These are phyloP conservation scores for Acidomyces sp. DNA, from an alignment of 495 filamentous ascomycete species.

Conservation along the genomic window DNA sequence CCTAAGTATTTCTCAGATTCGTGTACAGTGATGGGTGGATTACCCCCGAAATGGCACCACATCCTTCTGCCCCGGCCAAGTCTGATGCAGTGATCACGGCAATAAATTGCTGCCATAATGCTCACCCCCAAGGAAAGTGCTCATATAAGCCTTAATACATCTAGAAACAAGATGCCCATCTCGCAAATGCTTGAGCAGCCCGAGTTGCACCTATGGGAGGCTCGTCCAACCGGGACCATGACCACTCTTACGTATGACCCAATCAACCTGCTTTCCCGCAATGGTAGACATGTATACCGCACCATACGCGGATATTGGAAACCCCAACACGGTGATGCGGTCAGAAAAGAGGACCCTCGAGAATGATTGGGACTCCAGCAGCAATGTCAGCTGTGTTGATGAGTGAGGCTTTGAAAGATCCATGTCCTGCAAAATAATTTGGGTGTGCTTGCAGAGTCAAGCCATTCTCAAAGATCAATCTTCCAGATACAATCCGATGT, in stretches of 20 bases:
- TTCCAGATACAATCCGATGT: slow-evolving; percentile 34
- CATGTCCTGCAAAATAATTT: slow-evolving; percentile 31
- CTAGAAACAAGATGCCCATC: slow-evolving; percentile 51
- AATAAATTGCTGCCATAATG: background rate
- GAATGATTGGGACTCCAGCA: slow-evolving; percentile 11
- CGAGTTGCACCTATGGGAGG: slow-evolving; percentile 47
- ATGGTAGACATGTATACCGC: slow-evolving; percentile 55
- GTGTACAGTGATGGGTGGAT: slow-evolving; percentile 46
- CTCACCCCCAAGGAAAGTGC: slow-evolving; percentile 4
- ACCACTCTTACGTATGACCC: slow-evolving; percentile 66
- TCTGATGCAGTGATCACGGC: slow-evolving; percentile 1
- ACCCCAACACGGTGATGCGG: slow-evolving; percentile 53
- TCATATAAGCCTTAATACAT: slow-evolving; percentile 2
- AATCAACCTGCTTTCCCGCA: slow-evolving; percentile 53
- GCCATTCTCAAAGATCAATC: slow-evolving; percentile 59
- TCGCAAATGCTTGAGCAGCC: slow-evolving; percentile 34
- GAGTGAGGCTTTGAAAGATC: slow-evolving; percentile 42
- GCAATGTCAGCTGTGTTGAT: slow-evolving; percentile 39
- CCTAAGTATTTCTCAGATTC: slow-evolving; percentile 46
- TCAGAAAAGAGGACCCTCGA: slow-evolving; percentile 20
- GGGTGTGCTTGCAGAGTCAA: slow-evolving; percentile 43
- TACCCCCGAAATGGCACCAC: slow-evolving; percentile 45
- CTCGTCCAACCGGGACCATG: slow-evolving; percentile 64
- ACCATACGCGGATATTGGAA: slow-evolving; percentile 67
- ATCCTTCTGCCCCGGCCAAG: slow-evolving; percentile 4